These are phyloP conservation scores for Malassezia furfur DNA, from an alignment of 1,284 basidiomycete genomes.

Conservation along the genomic window DNA sequence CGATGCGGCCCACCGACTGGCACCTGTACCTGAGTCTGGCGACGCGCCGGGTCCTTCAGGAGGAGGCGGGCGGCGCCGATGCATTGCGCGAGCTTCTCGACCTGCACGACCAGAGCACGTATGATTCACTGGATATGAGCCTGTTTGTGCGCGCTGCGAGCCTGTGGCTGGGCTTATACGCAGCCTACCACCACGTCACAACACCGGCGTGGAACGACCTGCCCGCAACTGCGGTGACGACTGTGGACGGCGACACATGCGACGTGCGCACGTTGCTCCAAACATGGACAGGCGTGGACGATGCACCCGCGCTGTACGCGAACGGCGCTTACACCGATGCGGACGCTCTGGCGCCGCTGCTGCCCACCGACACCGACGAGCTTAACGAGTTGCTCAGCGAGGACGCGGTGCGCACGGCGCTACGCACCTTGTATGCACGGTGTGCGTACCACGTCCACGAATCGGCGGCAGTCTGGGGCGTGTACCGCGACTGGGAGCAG, in stretches of 20 bases:
- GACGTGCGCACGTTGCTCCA: background rate
- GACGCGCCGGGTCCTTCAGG: background rate
- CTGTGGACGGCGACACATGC: background rate
- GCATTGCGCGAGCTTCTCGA: conserved; percentile 10
- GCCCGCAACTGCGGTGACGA: background rate
- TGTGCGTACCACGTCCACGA: conserved; percentile 19
- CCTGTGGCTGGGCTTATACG: conserved; percentile 2
- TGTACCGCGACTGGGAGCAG: conserved; percentile 30
- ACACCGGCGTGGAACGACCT: background rate
- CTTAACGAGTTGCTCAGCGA: background rate
- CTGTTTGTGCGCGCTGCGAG: conserved; percentile 24
- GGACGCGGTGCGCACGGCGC: background rate
- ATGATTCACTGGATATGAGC: conserved; percentile 8
- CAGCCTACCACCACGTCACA: background rate
- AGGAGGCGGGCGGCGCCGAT: background rate
- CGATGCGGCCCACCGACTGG: conserved; percentile 16
- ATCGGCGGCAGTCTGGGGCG: conserved; percentile 28
- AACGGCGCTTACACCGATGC: conserved; percentile 9
- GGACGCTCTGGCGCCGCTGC: conserved; percentile 16
- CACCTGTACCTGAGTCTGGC: conserved; percentile 12
- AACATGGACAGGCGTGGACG: conserved; percentile 8
- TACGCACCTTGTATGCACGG: conserved; percentile 8
- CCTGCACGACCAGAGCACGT: conserved; percentile 20
- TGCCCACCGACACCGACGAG: conserved; percentile 7
- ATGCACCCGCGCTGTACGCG: conserved; percentile 10